Percentiles rank a stretch among this genome's conserved stretches.
Conservation (phyloP, 371 early-diverging fungal genomes). For the Apophysomyces ossiformis region DNA sequence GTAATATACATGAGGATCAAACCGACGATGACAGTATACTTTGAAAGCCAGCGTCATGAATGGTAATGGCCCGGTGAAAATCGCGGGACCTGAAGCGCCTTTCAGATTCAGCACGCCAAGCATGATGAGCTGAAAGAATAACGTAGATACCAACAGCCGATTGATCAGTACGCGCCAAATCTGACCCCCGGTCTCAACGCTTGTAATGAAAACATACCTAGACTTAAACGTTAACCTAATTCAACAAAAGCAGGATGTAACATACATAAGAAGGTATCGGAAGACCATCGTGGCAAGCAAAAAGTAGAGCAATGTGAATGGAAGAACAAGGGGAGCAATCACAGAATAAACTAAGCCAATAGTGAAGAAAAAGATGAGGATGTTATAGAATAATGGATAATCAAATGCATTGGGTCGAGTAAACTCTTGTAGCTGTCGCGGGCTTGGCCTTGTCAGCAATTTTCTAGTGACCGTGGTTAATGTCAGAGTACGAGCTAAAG, state of each 20-base stretch:
- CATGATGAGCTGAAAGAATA: slow-evolving; percentile 74
- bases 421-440: slow-evolving; percentile 68
- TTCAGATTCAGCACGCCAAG: slow-evolving; percentile 62
- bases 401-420: slow-evolving; percentile 77
- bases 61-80: slow-evolving; percentile 63
- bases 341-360: slow-evolving; percentile 74
- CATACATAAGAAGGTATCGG: slow-evolving; percentile 67
- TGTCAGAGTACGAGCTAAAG: not conserved
- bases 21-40: slow-evolving; percentile 47
- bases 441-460: slow-evolving; percentile 66
- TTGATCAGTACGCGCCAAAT: slow-evolving; percentile 82
- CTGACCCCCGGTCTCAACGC: slow-evolving; percentile 73
- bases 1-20: slow-evolving; percentile 58
- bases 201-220: slow-evolving; percentile 67
- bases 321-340: slow-evolving; percentile 71
- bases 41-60: slow-evolving; percentile 65
- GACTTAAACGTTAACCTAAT: not conserved
- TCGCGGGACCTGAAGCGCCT: slow-evolving; percentile 45
- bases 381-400: slow-evolving; percentile 71
- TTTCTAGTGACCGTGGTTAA: slow-evolving; percentile 35
- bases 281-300: slow-evolving; percentile 66
- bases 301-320: slow-evolving; percentile 70
- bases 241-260: not conserved
- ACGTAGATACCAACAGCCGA: slow-evolving; percentile 65
- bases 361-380: slow-evolving; percentile 63